These are phyloP conservation scores for Clonostachys sp. DNA, from an alignment of 2,329 filamentous ascomycete genomes.

Conservation along the genomic window DNA sequence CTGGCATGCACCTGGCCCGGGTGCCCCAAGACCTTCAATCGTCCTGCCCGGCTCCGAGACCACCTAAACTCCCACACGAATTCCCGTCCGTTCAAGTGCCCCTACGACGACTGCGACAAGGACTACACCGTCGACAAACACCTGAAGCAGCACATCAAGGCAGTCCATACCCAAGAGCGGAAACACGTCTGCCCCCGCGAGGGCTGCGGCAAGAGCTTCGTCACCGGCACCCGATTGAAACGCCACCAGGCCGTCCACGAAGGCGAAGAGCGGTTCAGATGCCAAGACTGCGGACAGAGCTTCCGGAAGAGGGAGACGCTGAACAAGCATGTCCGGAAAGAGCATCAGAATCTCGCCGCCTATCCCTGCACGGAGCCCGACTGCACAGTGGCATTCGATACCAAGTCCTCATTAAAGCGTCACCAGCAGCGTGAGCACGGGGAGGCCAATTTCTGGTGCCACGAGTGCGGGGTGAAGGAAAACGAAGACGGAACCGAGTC, in stretches of 20 bases:
- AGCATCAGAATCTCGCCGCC: conserved; percentile 68
- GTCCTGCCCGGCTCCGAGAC: conserved; percentile 72
- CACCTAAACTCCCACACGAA: conserved; percentile 84
- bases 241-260: conserved; percentile 73
- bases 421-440: conserved; percentile 70
- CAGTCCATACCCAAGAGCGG: conserved; percentile 68
- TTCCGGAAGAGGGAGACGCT: conserved; percentile 88
- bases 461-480: conserved; percentile 54
- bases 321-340: conserved; percentile 73
- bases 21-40: conserved; percentile 83
- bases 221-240: conserved; percentile 72
- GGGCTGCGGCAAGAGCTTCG: conserved; percentile 75
- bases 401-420: conserved; percentile 62
- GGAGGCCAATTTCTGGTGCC: conserved; percentile 69
- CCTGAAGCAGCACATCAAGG: conserved; percentile 79
- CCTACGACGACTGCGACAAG: conserved; percentile 69
- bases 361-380: conserved; percentile 60
- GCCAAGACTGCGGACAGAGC: conserved; percentile 68
- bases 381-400: conserved; percentile 71
- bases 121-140: conserved; percentile 84
- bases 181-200: conserved; percentile 67
- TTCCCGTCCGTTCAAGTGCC: conserved; percentile 74
- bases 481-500: conserved; percentile 27
- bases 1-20: conserved; percentile 69
- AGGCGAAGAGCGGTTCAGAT: conserved; percentile 70